Percentiles rank a stretch among this genome's conserved stretches.
phyloP scores from a whole-genome alignment of 148 eudicot genomes.

The Mesembryanthemum crystallinum region DNA sequence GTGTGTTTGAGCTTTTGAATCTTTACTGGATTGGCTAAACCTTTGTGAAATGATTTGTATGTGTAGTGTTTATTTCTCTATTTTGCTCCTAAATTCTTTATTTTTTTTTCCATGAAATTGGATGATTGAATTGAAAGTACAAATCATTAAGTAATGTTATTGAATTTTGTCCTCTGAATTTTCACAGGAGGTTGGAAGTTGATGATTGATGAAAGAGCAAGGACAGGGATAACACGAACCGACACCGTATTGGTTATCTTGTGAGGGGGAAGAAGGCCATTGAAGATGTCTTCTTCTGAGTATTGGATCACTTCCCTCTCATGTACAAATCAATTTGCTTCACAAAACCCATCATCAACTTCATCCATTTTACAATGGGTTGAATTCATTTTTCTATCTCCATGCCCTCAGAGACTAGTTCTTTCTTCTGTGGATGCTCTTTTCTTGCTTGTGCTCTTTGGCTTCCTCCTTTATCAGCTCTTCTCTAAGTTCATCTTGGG shows the following conservation, averaged over 20 bases:
- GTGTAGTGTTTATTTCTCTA: neutral
- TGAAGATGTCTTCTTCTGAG: conserved; percentile 45
- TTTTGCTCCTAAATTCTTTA: neutral
- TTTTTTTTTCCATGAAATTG: neutral
- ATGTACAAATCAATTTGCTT: conserved; percentile 47
- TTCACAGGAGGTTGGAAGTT: conserved; percentile 2
- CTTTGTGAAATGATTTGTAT: neutral
- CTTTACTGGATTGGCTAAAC: neutral
- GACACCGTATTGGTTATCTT: neutral
- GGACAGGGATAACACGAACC: neutral
- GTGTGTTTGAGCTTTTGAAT: neutral
- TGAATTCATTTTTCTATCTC: conserved; percentile 69
- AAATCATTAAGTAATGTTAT: neutral
- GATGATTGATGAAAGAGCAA: conserved; percentile 6
- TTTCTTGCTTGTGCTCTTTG: conserved; percentile 51
- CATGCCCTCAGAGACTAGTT: conserved; percentile 79
- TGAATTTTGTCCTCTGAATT: neutral
- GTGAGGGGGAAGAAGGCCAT: neutral
- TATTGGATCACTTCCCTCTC: conserved; percentile 69
- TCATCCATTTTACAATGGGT: conserved; percentile 52
- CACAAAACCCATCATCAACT: conserved; percentile 26
- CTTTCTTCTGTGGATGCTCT: conserved; percentile 52
- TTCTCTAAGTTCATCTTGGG: conserved; percentile 37
- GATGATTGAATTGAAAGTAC: neutral
- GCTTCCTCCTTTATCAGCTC: conserved; percentile 42